These are phyloP conservation scores for Nyctanthes arbortristis DNA, from an alignment of 257 asterid species.

Conservation along the genomic window DNA sequence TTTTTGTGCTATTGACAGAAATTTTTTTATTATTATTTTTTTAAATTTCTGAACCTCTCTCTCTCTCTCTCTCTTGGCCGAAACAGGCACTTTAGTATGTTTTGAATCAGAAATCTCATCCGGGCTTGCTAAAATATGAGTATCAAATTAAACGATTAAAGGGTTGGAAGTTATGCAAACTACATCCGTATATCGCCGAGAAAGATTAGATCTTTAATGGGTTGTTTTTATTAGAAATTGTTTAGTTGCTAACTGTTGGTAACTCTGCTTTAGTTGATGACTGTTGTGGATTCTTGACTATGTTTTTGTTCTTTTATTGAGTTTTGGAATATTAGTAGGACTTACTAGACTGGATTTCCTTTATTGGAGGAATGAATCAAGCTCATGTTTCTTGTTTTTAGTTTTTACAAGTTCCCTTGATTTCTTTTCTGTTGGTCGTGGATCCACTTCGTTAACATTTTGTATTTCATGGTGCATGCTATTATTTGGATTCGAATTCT, in stretches of 20 bases:
- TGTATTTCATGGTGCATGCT: background rate
- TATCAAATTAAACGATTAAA: background rate
- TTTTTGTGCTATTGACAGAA: background rate
- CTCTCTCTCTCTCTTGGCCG: too few relatives aligned
- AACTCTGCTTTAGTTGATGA: slow-evolving; percentile 23
- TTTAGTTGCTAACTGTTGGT: slow-evolving; percentile 9
- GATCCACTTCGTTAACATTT: background rate
- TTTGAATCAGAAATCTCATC: background rate
- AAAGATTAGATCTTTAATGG: slow-evolving; percentile 12
- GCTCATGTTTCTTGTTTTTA: background rate
- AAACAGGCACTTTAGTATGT: background rate
- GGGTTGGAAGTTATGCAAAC: background rate
- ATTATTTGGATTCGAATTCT: background rate
- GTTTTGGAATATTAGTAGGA: background rate
- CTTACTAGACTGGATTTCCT: background rate
- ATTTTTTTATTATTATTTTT: background rate
- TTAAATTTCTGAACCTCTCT: too few relatives aligned
- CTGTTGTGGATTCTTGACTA: slow-evolving; percentile 6
- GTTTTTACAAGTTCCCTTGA: background rate
- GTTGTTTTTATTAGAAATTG: slow-evolving; percentile 12
- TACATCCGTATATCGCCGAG: slow-evolving; percentile 15
- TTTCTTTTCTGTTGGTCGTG: background rate
- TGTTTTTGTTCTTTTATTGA: background rate
- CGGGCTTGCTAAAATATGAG: slow-evolving; percentile 9
- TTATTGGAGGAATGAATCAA: background rate